Evolutionary conservation across 805 yeast species (phyloP).

Genomic region (Cyberlindnera maclurae): DNA sequence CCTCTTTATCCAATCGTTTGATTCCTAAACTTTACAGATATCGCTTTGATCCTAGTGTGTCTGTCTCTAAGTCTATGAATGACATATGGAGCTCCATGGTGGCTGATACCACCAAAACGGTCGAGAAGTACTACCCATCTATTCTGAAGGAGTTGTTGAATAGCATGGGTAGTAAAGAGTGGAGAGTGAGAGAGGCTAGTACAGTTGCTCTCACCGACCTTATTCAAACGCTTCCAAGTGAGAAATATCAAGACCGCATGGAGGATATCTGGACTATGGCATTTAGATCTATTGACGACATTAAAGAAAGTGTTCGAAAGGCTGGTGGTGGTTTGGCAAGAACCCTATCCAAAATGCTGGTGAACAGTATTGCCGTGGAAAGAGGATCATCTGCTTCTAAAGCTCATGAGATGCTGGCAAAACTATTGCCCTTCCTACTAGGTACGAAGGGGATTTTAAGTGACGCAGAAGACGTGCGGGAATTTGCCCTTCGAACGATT

Average conservation of each 20-base stretch:
- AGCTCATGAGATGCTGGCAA: conserved; percentile 41
- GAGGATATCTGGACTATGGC: conserved; percentile 82
- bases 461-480: conserved; percentile 78
- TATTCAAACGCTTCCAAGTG: conserved; percentile 49
- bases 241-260: conserved; percentile 41
- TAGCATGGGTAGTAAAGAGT: conserved; percentile 76
- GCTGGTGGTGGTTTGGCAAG: conserved; percentile 70
- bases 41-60: conserved; percentile 71
- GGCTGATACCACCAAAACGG: conserved; percentile 43
- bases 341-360: conserved; percentile 54
- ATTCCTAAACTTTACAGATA: conserved; percentile 82
- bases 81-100: conserved; percentile 80
- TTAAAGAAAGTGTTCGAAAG: conserved; percentile 84
- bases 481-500: conserved; percentile 70
- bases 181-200: conserved; percentile 92
- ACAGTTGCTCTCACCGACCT: conserved; percentile 64
- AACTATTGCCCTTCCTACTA: conserved; percentile 69
- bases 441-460: conserved; percentile 76
- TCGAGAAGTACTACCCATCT: conserved; percentile 44
- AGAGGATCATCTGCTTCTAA: conserved; percentile 33
- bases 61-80: conserved; percentile 77
- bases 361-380: conserved; percentile 44
- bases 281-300: conserved; percentile 87
- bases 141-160: conserved; percentile 59
- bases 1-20: conserved; percentile 47